Evolutionary conservation across 2,329 filamentous ascomycete genomes (phyloP).

Genomic region (Diaporthe velutina): DNA sequence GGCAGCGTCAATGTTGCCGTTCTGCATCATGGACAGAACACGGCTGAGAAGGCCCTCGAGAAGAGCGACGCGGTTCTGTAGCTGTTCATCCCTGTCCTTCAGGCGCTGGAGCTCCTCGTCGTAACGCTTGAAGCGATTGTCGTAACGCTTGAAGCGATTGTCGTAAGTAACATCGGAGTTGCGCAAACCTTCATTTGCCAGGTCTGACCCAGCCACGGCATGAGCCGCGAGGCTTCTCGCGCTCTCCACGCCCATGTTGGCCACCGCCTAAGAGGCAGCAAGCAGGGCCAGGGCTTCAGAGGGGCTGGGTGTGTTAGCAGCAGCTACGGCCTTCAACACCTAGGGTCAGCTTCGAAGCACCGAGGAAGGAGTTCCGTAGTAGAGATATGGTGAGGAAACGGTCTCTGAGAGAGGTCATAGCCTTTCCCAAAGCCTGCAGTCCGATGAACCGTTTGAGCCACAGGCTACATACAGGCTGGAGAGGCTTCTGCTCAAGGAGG

Average conservation of each 20-base stretch:
- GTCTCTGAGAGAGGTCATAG: no score
- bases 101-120: not conserved
- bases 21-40: not conserved
- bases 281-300: not conserved
- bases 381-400: no score
- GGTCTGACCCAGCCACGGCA: not conserved
- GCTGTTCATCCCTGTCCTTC: no score
- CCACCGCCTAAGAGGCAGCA: not conserved
- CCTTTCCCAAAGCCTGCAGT: no score
- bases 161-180: conserved; percentile 1
- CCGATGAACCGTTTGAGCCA: no score
- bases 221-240: not conserved
- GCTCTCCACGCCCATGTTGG: not conserved
- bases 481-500: no score
- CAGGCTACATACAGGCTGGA: no score
- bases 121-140: not conserved
- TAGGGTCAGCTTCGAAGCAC: no score
- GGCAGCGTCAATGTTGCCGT: conserved; percentile 2
- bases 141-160: not conserved
- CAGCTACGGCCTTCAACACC: not conserved
- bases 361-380: no score
- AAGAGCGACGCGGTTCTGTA: not conserved
- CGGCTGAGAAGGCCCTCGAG: not conserved
- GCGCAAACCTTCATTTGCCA: not conserved
- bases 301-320: not conserved